Conservation (phyloP, 148 eudicot species). For the Polygonum maritimum region DNA sequence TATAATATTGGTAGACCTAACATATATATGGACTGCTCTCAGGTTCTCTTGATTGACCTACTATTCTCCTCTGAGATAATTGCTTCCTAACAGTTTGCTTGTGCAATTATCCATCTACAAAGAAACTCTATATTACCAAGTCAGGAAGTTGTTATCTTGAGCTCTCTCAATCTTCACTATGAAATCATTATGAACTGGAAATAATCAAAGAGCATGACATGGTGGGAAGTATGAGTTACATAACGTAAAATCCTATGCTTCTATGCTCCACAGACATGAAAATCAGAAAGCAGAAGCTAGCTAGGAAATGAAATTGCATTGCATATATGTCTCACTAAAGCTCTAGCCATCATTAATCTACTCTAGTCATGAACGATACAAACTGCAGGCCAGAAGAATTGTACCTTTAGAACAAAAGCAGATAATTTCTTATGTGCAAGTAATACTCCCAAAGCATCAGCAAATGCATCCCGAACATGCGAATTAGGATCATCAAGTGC, state of each 20-base stretch:
- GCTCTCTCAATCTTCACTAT: neutral
- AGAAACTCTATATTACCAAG: neutral
- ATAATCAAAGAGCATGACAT: neutral
- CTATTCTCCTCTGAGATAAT: no score
- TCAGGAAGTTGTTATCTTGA: neutral
- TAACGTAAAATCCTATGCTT: neutral
- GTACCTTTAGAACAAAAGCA: conserved; percentile 70
- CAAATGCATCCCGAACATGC: no score
- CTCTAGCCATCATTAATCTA: neutral
- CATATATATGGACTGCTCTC: no score
- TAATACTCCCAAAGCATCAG: no score
- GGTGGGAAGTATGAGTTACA: neutral
- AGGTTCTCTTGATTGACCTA: no score
- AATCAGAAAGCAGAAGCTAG: neutral
- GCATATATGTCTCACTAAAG: neutral
- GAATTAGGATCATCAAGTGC: no score
- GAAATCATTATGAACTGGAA: neutral
- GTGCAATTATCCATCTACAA: neutral
- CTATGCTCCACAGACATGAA: neutral
- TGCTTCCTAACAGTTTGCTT: no score
- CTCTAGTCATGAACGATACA: neutral
- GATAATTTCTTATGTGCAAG: conserved; percentile 48
- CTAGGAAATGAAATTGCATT: neutral
- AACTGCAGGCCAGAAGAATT: neutral
- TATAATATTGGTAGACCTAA: no score